These are phyloP conservation scores for Solanum microdontum DNA, from an alignment of 257 asterid species.

Conservation along the genomic window DNA sequence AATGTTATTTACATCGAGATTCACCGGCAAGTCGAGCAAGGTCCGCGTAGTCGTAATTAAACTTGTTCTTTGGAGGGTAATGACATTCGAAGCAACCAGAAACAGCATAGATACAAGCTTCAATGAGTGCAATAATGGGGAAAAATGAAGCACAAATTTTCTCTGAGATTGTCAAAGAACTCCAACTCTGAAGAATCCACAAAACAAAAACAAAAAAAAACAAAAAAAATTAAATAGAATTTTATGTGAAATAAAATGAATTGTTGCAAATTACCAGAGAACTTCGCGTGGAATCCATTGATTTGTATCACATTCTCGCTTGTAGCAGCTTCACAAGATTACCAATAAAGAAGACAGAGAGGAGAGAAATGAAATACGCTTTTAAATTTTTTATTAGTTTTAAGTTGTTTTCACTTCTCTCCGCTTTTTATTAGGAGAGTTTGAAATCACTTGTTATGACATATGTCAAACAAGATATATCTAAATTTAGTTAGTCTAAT, in stretches of 20 bases:
- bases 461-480: too few species aligned
- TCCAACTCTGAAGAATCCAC: conserved; percentile 14
- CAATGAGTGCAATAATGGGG: conserved; percentile 41
- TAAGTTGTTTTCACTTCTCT: too few species aligned
- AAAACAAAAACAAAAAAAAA: too few species aligned
- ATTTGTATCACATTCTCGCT: neutral
- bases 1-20: conserved; percentile 42
- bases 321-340: neutral
- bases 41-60: conserved; percentile 17
- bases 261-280: conserved; percentile 11
- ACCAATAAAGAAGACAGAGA: neutral
- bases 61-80: neutral
- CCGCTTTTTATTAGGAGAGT: too few species aligned
- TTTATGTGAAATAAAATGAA: neutral
- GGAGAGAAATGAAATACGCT: too few species aligned
- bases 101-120: conserved; percentile 33
- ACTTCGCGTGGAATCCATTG: conserved; percentile 11
- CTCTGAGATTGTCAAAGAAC: conserved; percentile 42
- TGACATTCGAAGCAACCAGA: conserved; percentile 44
- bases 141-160: conserved; percentile 36
- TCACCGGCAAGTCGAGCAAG: conserved; percentile 43
- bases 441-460: too few species aligned
- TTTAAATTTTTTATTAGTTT: too few species aligned
- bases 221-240: neutral
- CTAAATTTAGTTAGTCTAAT: too few species aligned